Base-by-base conservation (phyloP, 352 stramenopile genomes). In the Peronospora belbahrii region DNA sequence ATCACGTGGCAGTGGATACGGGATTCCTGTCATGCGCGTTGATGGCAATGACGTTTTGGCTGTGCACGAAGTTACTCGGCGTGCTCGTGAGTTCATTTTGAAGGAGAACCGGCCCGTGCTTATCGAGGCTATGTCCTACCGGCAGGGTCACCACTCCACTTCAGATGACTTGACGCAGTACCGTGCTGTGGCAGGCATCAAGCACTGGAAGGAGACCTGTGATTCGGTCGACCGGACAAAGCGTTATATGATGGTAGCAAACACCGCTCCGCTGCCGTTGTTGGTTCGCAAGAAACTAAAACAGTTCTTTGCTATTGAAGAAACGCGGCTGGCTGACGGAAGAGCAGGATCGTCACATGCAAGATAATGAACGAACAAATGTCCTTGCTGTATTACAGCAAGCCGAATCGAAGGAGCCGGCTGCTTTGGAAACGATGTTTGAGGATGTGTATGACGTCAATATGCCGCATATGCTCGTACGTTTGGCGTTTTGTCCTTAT, bases 71-170 rank as follows among this genome's bases (percentile, higher is more conserved):
- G 95, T 91, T 15, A 97, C 94, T 8, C 66, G 69, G 5, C 68
- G 81, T 50, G 95, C 95, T 8, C 81, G 94, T 9, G 74, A 92
- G 43, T 92, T 96, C 50, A 96, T 95, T 38, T 45, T 97, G 22
- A 65, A 82, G 32, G 68, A 97, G 37, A 85, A 79, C 37, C 70
- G 78, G 4, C 96, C 96, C 0, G 85, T 99, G 13, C 72, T 99
- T 35, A 89, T 99, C 47, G 97, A 99, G 62, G 81, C 88, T 0
- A 99, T 99, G 95, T 98, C 93, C 0, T 99, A 99, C 66, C 85
- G 97, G 4, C 82, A 97, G 49, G 94, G 95, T 7, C 97, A 99
- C 71, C 97, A 99, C 72, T 97, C 85, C 27, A 99, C 97, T 2
- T 98, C 88, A 0, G 97, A 99, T 61, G 96, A 99, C 67, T 98